Conservation (phyloP, 768 basidiomycete genomes). For the Lentinula raphanica region DNA sequence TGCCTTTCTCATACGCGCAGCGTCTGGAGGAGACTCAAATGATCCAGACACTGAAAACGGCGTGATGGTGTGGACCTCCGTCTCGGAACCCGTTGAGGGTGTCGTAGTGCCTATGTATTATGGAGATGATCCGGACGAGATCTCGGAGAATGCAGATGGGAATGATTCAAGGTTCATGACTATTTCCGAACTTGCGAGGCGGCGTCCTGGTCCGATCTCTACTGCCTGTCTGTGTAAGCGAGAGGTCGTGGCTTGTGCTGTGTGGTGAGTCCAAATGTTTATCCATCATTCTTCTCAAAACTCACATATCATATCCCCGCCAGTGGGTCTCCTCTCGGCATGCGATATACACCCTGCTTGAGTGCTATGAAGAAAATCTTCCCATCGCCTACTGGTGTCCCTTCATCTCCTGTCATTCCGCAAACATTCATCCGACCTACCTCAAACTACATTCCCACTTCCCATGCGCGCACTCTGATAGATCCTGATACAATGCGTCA, state of each 20-base stretch:
- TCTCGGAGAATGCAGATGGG: slow-evolving; percentile 30
- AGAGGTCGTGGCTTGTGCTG: slow-evolving; percentile 63
- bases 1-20: not conserved
- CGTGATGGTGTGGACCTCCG: slow-evolving; percentile 51
- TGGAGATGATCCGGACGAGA: slow-evolving; percentile 44
- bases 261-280: slow-evolving; percentile 34
- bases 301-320: slow-evolving; percentile 10
- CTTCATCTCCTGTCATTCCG: not conserved
- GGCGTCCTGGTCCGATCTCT: slow-evolving; percentile 20
- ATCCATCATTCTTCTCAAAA: not conserved
- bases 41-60: not conserved
- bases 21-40: not conserved
- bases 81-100: slow-evolving; percentile 42
- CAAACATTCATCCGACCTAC: not conserved
- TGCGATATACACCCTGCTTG: slow-evolving; percentile 55
- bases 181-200: not conserved
- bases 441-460: not conserved
- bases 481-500: not conserved
- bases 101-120: slow-evolving; percentile 50
- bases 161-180: slow-evolving; percentile 15
- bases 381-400: not conserved
- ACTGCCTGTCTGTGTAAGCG: slow-evolving; percentile 60
- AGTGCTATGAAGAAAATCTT: slow-evolving; percentile 28
- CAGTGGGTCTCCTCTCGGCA: slow-evolving; percentile 64
- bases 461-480: not conserved